These are phyloP conservation scores for Nephelium lappaceum DNA, from an alignment of 345 rosid species.

Conservation along the genomic window DNA sequence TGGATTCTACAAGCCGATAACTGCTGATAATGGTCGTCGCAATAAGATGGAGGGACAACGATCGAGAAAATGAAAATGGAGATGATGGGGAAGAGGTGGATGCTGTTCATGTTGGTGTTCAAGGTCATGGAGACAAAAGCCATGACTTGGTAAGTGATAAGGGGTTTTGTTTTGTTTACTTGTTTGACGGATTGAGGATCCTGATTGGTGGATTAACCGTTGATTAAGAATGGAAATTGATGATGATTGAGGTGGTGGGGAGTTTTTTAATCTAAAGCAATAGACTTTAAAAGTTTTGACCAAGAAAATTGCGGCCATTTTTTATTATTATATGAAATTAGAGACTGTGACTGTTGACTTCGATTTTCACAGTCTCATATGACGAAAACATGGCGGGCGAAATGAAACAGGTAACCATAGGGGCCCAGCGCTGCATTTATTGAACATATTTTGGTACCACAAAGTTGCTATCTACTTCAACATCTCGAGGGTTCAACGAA, in stretches of 20 bases:
- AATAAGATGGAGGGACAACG: constrained; percentile 26
- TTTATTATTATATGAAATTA: not conserved
- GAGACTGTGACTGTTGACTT: not conserved
- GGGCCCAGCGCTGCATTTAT: too few relatives aligned
- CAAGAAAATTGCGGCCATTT: not conserved
- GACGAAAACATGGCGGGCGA: not conserved
- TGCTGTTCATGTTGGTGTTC: not conserved
- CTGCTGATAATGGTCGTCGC: constrained; percentile 11
- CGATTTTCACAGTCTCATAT: not conserved
- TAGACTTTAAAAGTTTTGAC: not conserved
- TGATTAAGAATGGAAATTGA: not conserved
- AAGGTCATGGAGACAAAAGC: not conserved
- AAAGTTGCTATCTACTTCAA: too few relatives aligned
- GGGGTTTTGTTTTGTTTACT: not conserved
- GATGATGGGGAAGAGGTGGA: not conserved
- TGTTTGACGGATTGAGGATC: not conserved
- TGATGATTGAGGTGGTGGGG: not conserved
- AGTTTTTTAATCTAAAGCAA: not conserved
- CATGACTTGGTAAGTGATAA: not conserved
- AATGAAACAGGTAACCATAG: not conserved
- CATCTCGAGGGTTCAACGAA: too few relatives aligned
- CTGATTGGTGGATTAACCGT: not conserved
- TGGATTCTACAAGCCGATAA: constrained; percentile 30
- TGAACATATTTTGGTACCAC: not conserved
- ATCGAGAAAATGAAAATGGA: constrained; percentile 25